Base-by-base conservation (phyloP, 2,329 filamentous ascomycete genomes). In the Sporothrix mexicana region DNA sequence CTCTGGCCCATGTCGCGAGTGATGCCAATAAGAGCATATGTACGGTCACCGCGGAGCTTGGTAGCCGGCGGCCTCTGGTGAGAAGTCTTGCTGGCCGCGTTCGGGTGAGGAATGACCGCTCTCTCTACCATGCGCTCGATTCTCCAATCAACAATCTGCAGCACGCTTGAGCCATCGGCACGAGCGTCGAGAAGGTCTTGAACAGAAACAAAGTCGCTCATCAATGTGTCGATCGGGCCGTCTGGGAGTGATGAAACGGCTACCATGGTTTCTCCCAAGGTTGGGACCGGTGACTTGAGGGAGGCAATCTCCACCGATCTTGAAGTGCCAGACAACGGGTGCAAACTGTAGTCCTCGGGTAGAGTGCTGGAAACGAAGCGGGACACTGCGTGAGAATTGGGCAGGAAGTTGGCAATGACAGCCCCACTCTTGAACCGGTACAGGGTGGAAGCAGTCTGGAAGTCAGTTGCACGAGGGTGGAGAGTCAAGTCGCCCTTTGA, bases 1-100 rank as follows among this genome's bases (percentile, higher is more conserved):
- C 82, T 84, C 75, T 85, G 83, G 13, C 83, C 83, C 17, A 84
- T 78, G 72, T 85, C 83, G n/a, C 82, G 80, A 0, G 83, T 84
- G 59, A 84, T 75, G 8, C 83, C 83, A 8, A 82, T 76, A 0
- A 85, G 74, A 12, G 83, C 70, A 71, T 85, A 84, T 0, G 83
- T 83, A 73, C 79, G 80, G 70, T 80, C 57, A 0, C 78, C 75
- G 3, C 75, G 77, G 57, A 85, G 76, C 8, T 81, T 61, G 12
- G 64, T 49, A 2, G 36, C 53, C 4, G 57, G 10, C 12, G 23
- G 43, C 5, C 55, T 23, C 3, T 36, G 17, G 10, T 25, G 10
- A n/a, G 5, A 36, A n/a, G 10, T 17, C 8, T 15, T 23, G 45
- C 57, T 43, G 3, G 6, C 20, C 49, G n/a, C 12, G 36, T 45